Base-by-base conservation (phyloP, 257 asterid species). In the Gentiana dahurica region DNA sequence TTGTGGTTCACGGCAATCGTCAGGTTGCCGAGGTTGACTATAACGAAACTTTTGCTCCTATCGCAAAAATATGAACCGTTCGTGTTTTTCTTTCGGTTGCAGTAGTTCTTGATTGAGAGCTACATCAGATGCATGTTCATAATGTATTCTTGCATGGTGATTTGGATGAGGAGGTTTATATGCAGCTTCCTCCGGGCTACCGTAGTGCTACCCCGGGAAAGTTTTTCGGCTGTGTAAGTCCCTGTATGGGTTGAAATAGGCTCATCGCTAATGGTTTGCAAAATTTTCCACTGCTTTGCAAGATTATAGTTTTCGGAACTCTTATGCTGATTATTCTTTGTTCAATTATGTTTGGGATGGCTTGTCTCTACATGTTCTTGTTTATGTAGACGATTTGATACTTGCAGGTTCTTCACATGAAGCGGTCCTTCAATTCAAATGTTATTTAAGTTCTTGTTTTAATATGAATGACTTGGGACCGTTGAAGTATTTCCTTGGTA, bases 131-230 rank as follows among this genome's bases (percentile, higher is more conserved):
- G 32, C 9, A 1, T 39, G 44, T 39, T 39, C 6, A 12, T 24
- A 52, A 52, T n/a, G 41, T 13, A 4, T 54, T 54, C 12, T 6
- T 54, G 5, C 36, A 54, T 54, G 39, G 36, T 12, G 59, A 43
- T 43, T 8, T 58, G 3, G 37, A 58, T 43, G 53, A 58, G 5
- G 62, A 58, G 36, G 62, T 43, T 3, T 58, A 58, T n/a, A 58
- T 58, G 62, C 43, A 41, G 4, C 24, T 58, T 2, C 53, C 62
- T 11, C 62, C 8, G 1, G 62, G 38, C 10, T 58, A 12, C 11
- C n/a, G 2, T 4, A 2, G 4, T 0, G 1, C 9, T 4, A 3
- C 8, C 3, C 6, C 36, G n/a, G 1, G 3, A 1, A 2, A 1
- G 62, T 58, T 10, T 58, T 53, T 24, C 36, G 3, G 1, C 9